A percentile compares a stretch with the other conserved stretches of the same genome.
Conservation (phyloP, 2,329 filamentous ascomycete species). For the Arachnomyces sp. region DNA sequence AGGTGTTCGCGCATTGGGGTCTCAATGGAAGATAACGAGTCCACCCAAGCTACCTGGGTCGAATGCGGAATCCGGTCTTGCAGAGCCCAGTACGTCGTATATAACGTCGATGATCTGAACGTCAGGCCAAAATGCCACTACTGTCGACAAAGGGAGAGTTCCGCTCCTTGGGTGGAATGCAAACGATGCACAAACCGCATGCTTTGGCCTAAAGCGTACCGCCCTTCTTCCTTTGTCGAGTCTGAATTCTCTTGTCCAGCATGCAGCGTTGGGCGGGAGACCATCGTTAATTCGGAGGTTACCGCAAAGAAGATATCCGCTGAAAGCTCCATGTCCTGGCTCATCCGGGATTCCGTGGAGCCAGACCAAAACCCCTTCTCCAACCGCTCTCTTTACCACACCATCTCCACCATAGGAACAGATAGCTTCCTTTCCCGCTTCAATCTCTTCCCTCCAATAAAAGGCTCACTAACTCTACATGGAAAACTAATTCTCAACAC, state of each 20-base stretch:
- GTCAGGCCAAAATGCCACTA: conserved; percentile 44
- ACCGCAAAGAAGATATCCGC: conserved; percentile 29
- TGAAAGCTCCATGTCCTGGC: conserved; percentile 39
- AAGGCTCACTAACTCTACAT: conserved; percentile 20
- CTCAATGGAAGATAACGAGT: conserved; percentile 21
- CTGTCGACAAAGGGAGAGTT: conserved; percentile 29
- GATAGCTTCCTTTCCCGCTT: conserved; percentile 31
- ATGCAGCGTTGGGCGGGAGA: conserved; percentile 29
- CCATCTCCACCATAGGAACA: conserved; percentile 25
- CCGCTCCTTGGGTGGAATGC: conserved; percentile 40
- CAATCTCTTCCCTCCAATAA: conserved; percentile 24
- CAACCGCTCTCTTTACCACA: conserved; percentile 35
- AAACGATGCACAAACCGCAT: conserved; percentile 38
- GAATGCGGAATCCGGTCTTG: conserved; percentile 39
- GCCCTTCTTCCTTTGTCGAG: conserved; percentile 25
- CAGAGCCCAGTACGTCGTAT: conserved; percentile 45
- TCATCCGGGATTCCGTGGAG: conserved; percentile 34
- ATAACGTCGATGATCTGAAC: conserved; percentile 33
- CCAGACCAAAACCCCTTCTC: conserved; percentile 31
- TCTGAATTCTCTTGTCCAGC: conserved; percentile 35
- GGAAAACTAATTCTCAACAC: conserved; percentile 40
- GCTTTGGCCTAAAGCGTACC: conserved; percentile 41
- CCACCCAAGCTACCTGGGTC: conserved; percentile 36
- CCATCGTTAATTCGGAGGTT: conserved; percentile 31
- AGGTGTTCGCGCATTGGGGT: conserved; percentile 17